Base-by-base conservation (phyloP, 2,329 filamentous ascomycete species). In the Ilyonectria robusta region DNA sequence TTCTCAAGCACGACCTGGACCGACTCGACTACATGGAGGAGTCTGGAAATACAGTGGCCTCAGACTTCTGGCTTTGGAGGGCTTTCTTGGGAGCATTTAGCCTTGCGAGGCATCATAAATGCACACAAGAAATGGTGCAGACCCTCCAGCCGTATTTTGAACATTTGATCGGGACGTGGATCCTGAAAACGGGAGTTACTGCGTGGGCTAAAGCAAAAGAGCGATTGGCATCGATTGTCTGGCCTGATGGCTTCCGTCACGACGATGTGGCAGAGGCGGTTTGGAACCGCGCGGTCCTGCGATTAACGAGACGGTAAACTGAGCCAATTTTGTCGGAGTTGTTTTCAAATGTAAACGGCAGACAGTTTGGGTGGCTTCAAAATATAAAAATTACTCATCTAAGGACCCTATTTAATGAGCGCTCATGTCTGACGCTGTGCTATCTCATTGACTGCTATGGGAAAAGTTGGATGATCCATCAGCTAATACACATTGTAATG, bases 31-130 rank as follows among this genome's bases (percentile, higher is more conserved):
- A 37, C 3, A 17, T 44, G 1, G 9, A 19, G 1, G 60, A 50
- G 8, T 17, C 55, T 10, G 37, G 15, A 6, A 31, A 53, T 2
- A 29, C 19, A 1, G 10, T 21, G 0, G 23, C 48, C 1, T 54
- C 54, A 0, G 42, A 70, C 13, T 50, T 73, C 10, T 73, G 72
- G 72, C 50, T 73, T 1, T 75, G 72, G 72, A 70, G 71, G 29
- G 72, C 64, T 1, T 75, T 74, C n/a, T 5, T 67, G 1, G 69
- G 69, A 1, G 66, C 64, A 0, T 68, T 75, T 13, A 74, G 70
- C 11, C 42, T 75, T 8, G 65, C 57, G 6, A 66, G 55, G 15
- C 37, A 64, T 2, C 13, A 19, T 9, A 15, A 7, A 19, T 50
- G 6, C 42, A 35, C 19, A 37, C 3, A 19, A 51, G 26, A 48